phyloP scores from a whole-genome alignment of 352 stramenopile genomes.

The Pythium rhizo-oryzae region DNA sequence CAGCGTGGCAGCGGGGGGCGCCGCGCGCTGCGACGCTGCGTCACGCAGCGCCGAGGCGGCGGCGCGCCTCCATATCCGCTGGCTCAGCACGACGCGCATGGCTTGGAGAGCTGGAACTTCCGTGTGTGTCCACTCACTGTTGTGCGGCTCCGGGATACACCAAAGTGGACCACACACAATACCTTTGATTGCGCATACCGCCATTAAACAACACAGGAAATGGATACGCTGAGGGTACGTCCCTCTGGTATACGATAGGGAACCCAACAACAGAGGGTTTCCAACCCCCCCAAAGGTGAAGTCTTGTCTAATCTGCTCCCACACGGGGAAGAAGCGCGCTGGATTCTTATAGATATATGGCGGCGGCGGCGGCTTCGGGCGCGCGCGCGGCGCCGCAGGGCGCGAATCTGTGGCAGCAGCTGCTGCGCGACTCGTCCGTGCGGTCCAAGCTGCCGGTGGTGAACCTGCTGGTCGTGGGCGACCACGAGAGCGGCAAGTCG shows the following conservation, averaged over 20 bases:
- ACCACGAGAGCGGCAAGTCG: slow-evolving; percentile 74
- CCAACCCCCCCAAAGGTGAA: slow-evolving; percentile 12
- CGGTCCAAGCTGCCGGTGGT: slow-evolving; percentile 67
- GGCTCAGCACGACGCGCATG: slow-evolving; percentile 32
- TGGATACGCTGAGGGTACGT: not conserved
- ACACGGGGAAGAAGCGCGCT: no score
- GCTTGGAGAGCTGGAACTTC: no score
- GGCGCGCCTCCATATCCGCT: slow-evolving; percentile 29
- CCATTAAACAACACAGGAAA: not conserved
- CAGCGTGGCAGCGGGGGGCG: no score
- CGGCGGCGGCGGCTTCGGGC: slow-evolving; percentile 11
- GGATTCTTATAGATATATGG: no score
- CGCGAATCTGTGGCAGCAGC: slow-evolving; percentile 81
- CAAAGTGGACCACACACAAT: slow-evolving; percentile 13
- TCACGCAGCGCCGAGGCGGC: not conserved
- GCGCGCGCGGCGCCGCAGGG: slow-evolving; percentile 11
- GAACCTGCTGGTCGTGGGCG: slow-evolving; percentile 73
- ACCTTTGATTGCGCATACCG: not conserved
- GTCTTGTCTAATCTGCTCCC: not conserved
- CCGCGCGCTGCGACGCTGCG: not conserved
- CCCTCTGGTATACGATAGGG: not conserved
- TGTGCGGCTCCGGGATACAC: not conserved
- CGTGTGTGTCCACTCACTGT: slow-evolving; percentile 20
- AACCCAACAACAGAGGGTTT: slow-evolving; percentile 3
- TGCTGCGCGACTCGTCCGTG: slow-evolving; percentile 82